These are phyloP conservation scores for Macrolepiota fuliginosa DNA, from an alignment of 768 basidiomycete species.

Conservation along the genomic window DNA sequence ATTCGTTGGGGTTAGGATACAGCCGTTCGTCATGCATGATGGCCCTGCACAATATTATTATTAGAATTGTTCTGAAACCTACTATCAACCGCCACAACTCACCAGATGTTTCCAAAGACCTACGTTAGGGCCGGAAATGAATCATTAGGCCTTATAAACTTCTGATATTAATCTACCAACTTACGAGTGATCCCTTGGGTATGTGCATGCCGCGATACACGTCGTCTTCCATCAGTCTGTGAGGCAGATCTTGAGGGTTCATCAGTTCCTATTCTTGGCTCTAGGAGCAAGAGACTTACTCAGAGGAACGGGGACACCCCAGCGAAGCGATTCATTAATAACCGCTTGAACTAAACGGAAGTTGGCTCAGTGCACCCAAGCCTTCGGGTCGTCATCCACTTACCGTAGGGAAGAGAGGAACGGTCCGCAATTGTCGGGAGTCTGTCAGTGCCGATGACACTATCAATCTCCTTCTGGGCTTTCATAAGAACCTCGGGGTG, in stretches of 20 bases:
- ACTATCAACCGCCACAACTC: slow-evolving; percentile 9
- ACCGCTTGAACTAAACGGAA: slow-evolving; percentile 42
- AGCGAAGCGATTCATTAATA: slow-evolving; percentile 53
- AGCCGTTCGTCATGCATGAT: slow-evolving; percentile 47
- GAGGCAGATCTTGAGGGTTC: slow-evolving; percentile 49
- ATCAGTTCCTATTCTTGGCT: slow-evolving; percentile 1
- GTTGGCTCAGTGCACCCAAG: background rate
- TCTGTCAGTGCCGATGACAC: slow-evolving; percentile 50
- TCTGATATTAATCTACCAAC: slow-evolving; percentile 15
- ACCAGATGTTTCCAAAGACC: slow-evolving; percentile 67
- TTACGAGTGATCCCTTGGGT: slow-evolving; percentile 59
- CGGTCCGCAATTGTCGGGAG: slow-evolving; percentile 63
- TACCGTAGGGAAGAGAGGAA: slow-evolving; percentile 50
- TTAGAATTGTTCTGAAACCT: background rate
- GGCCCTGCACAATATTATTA: slow-evolving; percentile 30
- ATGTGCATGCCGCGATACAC: slow-evolving; percentile 55
- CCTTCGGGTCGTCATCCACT: slow-evolving; percentile 13
- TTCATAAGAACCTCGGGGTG: slow-evolving; percentile 55
- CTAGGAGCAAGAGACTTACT: slow-evolving; percentile 32
- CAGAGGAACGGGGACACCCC: slow-evolving; percentile 56
- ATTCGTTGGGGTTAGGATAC: slow-evolving; percentile 48
- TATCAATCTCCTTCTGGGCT: slow-evolving; percentile 67
- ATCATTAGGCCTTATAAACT: background rate
- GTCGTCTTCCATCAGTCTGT: slow-evolving; percentile 65
- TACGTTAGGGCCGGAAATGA: slow-evolving; percentile 9